These are phyloP conservation scores for Colletotrichum paranaense DNA, from an alignment of 2,329 filamentous ascomycete species.

Conservation along the genomic window DNA sequence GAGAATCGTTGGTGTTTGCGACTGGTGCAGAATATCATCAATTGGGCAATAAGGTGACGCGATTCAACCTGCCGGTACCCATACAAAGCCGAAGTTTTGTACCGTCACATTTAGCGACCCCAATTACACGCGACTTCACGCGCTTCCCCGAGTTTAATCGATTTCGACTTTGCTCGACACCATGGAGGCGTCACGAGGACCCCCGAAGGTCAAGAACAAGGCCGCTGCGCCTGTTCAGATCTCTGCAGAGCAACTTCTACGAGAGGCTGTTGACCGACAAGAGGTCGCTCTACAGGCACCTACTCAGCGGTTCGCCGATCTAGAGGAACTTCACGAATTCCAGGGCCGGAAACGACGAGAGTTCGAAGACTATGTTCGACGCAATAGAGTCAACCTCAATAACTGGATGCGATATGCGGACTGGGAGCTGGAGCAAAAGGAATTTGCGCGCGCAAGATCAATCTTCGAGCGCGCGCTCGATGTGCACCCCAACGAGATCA, in stretches of 20 bases:
- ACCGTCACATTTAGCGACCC: neutral
- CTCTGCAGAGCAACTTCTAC: conserved; percentile 94
- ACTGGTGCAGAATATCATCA: neutral
- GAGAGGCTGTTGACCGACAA: conserved; percentile 96
- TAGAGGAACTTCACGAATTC: conserved; percentile 98
- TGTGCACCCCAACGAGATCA: conserved; percentile 86
- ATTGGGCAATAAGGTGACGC: neutral
- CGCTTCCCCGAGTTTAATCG: neutral
- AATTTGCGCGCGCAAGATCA: conserved; percentile 89
- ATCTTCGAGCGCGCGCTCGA: conserved; percentile 96
- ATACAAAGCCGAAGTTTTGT: too few relatives aligned
- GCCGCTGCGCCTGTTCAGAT: conserved; percentile 91
- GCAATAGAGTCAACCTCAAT: conserved; percentile 95
- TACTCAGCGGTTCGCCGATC: conserved; percentile 92
- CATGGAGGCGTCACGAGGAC: conserved; percentile 93
- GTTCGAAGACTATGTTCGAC: conserved; percentile 97
- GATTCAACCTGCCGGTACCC: neutral
- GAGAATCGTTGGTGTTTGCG: neutral
- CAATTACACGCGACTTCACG: neutral
- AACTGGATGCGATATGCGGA: conserved; percentile 99
- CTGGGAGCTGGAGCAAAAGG: conserved; percentile 98
- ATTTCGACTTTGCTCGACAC: conserved; percentile 42
- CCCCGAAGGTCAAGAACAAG: conserved; percentile 99
- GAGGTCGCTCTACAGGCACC: conserved; percentile 89
- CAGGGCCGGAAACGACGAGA: conserved; percentile 96